These are phyloP conservation scores for Colletotrichum orchidophilum DNA, from an alignment of 2,329 filamentous ascomycete genomes.

Conservation along the genomic window DNA sequence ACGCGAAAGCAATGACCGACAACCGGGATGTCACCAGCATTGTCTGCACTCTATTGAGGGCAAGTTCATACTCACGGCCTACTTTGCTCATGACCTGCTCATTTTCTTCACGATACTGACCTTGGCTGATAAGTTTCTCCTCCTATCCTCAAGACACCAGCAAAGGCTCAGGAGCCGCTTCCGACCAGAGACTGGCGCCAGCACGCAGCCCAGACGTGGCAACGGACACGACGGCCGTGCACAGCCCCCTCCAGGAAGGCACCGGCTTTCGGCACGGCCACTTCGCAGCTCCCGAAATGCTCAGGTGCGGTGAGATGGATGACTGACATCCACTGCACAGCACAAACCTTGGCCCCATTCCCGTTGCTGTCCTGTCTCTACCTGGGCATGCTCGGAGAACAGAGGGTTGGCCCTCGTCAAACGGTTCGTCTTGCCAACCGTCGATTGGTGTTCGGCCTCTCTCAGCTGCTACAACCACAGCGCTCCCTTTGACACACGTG, in stretches of 20 bases:
- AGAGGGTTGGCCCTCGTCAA: background rate
- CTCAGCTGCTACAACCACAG: background rate
- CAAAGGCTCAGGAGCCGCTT: background rate
- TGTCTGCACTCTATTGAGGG: background rate
- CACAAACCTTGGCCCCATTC: background rate
- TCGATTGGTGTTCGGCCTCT: background rate
- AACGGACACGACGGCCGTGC: slow-evolving; percentile 21
- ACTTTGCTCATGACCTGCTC: background rate
- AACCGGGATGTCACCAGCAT: background rate
- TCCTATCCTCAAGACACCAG: background rate
- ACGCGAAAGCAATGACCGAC: background rate
- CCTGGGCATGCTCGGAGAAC: background rate
- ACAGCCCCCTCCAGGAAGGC: slow-evolving; percentile 13
- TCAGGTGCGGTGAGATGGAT: background rate
- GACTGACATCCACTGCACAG: background rate
- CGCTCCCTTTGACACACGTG: background rate
- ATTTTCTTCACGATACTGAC: background rate
- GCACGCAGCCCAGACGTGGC: slow-evolving; percentile 12
- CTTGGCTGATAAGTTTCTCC: background rate
- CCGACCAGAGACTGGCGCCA: slow-evolving; percentile 10
- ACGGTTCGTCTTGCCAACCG: background rate
- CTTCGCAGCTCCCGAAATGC: background rate
- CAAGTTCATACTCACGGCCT: background rate
- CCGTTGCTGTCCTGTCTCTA: background rate
- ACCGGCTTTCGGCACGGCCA: slow-evolving; percentile 12